Base-by-base conservation (phyloP, 495 filamentous ascomycete species). In the Penicillium robsamsonii region DNA sequence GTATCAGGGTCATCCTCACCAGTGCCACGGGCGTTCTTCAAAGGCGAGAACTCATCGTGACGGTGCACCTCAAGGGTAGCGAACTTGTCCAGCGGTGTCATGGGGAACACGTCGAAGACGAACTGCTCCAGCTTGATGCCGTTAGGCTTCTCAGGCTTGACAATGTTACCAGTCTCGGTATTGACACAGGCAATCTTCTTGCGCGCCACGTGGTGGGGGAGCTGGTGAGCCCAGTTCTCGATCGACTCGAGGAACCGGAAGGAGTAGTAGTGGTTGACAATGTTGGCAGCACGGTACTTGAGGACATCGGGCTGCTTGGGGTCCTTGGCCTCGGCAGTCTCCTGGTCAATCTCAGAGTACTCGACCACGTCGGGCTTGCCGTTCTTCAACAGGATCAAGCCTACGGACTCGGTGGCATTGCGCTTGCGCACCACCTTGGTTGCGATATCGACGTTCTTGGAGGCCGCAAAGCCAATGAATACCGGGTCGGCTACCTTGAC, bases 191-290 rank as follows among this genome's bases (percentile, higher is more conserved):
- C 91, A 57, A 99, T 99, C 88, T 99, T 99, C 88, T 99, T 99
- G 65, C 85, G 82, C 33, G 94, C 94, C 46, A 99, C 87, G 77
- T 99, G 94, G 69, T 97, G 95, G 3, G 93, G 94, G 29, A 99
- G 81, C 60, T 83, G 82, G 75, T 93, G 85, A 18, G 84, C 83
- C 87, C 87, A 96, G 61, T 85, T 79, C 48, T 93, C 91, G 61
- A 97, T 96, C 42, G 82, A 86, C 69, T 96, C 88, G 47, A 99
- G 81, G 79, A 97, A 99, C 54, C 83, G 78, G 81, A 91, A 95
- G 33, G 88, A 92, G 79, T 99, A 99, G 82, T 97, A 99, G 80
- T 99, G 94, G 81, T 99, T 99, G 75, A 99, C 94, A 57, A 99
- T 99, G 76, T 99, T 99, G 60, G 92, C 94, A 48, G 94, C 93